These are phyloP conservation scores for Cryphonectria parasitica DNA, from an alignment of 2,329 filamentous ascomycete species.

Conservation along the genomic window DNA sequence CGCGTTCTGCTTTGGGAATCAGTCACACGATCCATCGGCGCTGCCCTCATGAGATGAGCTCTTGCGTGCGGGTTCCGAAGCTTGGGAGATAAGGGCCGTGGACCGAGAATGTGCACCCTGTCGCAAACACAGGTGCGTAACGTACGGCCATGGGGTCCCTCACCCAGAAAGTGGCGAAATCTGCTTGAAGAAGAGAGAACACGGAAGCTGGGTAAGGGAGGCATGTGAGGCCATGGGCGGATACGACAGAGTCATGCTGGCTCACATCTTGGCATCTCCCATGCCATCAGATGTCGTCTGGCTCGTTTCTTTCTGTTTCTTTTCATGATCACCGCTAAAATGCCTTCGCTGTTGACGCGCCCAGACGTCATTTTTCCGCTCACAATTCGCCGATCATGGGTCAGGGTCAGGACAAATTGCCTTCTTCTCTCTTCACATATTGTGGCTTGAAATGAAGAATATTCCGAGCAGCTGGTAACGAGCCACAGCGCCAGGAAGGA, in stretches of 20 bases:
- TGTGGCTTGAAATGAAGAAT: neutral
- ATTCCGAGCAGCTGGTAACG: neutral
- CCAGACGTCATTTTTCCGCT: neutral
- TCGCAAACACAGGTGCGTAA: neutral
- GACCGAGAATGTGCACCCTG: neutral
- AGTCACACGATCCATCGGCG: neutral
- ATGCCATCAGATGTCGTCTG: neutral
- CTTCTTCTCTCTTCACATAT: neutral
- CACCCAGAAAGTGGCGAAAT: neutral
- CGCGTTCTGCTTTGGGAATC: neutral
- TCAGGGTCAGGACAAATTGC: neutral
- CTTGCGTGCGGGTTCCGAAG: neutral
- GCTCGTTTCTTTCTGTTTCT: neutral
- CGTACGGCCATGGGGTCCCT: neutral
- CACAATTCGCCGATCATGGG: neutral
- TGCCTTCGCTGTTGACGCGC: neutral
- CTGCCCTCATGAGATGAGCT: neutral
- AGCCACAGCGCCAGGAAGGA: neutral
- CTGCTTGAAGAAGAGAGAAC: too few species aligned
- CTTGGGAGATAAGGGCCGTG: conserved; percentile 1
- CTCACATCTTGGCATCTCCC: neutral
- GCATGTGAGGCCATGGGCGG: neutral
- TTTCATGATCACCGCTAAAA: neutral
- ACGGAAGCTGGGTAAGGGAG: neutral
- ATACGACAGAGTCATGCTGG: neutral